phyloP scores from a whole-genome alignment of 805 yeast genomes.

The Lachancea nothofagi region DNA sequence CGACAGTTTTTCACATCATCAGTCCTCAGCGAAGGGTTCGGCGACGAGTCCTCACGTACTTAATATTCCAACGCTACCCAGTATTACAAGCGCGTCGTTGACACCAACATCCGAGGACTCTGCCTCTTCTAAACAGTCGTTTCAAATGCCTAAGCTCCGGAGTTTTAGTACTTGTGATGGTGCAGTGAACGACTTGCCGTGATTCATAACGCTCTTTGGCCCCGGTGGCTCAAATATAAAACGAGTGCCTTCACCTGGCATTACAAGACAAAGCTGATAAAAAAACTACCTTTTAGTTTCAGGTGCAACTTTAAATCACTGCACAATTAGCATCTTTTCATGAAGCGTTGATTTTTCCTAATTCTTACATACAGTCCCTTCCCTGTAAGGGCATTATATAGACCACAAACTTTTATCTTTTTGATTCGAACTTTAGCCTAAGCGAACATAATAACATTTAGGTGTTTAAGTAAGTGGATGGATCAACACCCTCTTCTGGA shows the following conservation, averaged over 20 bases:
- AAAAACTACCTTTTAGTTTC: no score
- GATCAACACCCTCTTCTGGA: slow-evolving; percentile 98
- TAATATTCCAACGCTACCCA: slow-evolving; percentile 6
- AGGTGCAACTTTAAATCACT: neutral
- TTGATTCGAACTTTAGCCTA: slow-evolving; percentile 6
- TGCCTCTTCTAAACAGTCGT: neutral
- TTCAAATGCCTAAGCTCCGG: slow-evolving; percentile 25
- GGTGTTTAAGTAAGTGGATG: slow-evolving; percentile 96
- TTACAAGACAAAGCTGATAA: no score
- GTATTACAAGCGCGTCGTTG: neutral
- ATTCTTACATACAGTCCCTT: slow-evolving; percentile 8
- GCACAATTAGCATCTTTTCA: neutral
- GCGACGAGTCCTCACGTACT: slow-evolving; percentile 1
- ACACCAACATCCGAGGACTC: slow-evolving; percentile 3
- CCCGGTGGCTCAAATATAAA: neutral
- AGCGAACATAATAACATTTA: slow-evolving; percentile 29
- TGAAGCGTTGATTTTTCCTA: slow-evolving; percentile 7
- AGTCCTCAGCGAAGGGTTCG: neutral
- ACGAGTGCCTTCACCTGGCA: no score
- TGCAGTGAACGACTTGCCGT: no score
- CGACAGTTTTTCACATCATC: slow-evolving; percentile 8
- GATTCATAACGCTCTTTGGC: no score
- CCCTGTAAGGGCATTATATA: slow-evolving; percentile 5
- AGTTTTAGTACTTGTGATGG: slow-evolving; percentile 28
- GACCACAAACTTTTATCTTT: slow-evolving; percentile 8